These are phyloP conservation scores for Trichoderma atrobrunneum DNA, from an alignment of 2,329 filamentous ascomycete genomes.

Conservation along the genomic window DNA sequence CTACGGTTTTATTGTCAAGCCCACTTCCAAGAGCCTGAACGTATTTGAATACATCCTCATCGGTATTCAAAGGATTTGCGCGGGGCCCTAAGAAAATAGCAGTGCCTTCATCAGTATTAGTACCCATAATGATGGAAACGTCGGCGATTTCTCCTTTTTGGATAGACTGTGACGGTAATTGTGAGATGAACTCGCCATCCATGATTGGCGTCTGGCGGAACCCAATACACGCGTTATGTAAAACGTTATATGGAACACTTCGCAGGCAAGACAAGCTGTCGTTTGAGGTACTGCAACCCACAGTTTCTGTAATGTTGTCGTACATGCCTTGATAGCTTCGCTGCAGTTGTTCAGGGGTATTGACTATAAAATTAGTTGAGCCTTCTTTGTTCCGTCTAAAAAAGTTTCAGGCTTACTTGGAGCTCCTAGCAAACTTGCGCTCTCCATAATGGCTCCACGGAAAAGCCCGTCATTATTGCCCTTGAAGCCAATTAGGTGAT, in stretches of 20 bases:
- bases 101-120: neutral
- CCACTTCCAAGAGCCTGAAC: neutral
- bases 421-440: neutral
- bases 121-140: neutral
- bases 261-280: neutral
- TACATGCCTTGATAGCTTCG: slow-evolving; percentile 1
- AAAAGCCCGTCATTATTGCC: neutral
- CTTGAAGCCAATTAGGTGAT: neutral
- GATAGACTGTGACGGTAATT: neutral
- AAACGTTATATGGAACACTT: neutral
- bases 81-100: neutral
- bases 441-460: slow-evolving; percentile 3
- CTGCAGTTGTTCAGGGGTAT: neutral
- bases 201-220: neutral
- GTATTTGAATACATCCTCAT: neutral
- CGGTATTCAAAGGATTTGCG: neutral
- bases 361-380: neutral
- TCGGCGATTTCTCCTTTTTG: slow-evolving; percentile 5
- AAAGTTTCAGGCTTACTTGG: neutral
- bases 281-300: neutral
- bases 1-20: neutral
- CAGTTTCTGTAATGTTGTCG: slow-evolving; percentile 3
- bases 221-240: neutral
- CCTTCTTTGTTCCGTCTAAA: neutral
- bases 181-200: slow-evolving; percentile 6